Evolutionary conservation across 1,139 yeast genomes (phyloP), one percentile per base, ranked within the genome.

Genomic region (Blastobotrys malaysiensis): DNA sequence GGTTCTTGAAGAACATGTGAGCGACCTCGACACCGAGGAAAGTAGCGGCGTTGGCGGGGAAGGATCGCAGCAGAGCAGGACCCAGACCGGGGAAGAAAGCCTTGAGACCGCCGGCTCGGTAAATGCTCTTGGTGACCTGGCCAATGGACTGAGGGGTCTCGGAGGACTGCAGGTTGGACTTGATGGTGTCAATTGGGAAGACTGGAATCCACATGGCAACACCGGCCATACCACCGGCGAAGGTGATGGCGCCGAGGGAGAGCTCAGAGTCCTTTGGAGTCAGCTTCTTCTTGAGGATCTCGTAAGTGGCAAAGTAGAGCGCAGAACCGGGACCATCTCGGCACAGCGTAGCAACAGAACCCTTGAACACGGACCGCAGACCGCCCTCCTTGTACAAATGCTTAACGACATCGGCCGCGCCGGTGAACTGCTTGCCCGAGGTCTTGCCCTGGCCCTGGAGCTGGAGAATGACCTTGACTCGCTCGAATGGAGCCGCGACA

Each of bases 261-360:
- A 88, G 70, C 43, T 68, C 62, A 55, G 80, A 77, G 50, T 83
- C 87, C 49, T 73, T 71, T 18, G 72, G 73, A 46, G 91, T 80
- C 66, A 86, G 77, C 56, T 67, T 70, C 56, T 79, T 77, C 73
- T 93, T 93, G 60, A 88, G 74, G 63, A 81, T 78, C 70, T 93
- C 99, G 70, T 93, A 93, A 1, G 97, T 88, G 2, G 97, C 98
- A 70, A 93, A 93, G 74, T 93, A 93, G 36, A 90, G 77, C 0
- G 98, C 98, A n/a, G 96, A 86, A 3, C 99, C 99, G 0, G 99
- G 99, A 9, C 98, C 98, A 68, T 93, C 99, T 72, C 99, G 84
- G 14, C 96, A 95, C 61, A 93, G 75, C 1, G 99, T 93, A 5
- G 97, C 97, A 21, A 78, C 79, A 0, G 97, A 86, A 18, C 99